These are phyloP conservation scores for Phaseolus lunatus DNA, from an alignment of 306 rosid genomes.

Conservation along the genomic window DNA sequence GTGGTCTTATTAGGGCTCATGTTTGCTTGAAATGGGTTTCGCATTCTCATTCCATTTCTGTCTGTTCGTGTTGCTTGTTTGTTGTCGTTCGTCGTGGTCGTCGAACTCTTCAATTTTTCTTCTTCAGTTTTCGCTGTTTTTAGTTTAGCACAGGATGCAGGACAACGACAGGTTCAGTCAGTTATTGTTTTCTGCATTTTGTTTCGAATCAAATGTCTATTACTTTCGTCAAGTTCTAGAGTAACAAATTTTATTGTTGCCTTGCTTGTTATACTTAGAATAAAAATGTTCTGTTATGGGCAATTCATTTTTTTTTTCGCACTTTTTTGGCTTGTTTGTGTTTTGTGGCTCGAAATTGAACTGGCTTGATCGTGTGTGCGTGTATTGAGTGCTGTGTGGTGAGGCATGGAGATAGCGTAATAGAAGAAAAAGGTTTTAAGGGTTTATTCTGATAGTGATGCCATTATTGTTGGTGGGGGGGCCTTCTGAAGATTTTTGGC, in stretches of 20 bases:
- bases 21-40: conserved; percentile 53
- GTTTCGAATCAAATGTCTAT: conserved; percentile 53
- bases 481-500: neutral
- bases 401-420: conserved; percentile 19
- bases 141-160: conserved; percentile 47
- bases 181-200: conserved; percentile 49
- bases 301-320: neutral
- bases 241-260: conserved; percentile 17
- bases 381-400: neutral
- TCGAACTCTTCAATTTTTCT: conserved; percentile 14
- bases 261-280: conserved; percentile 31
- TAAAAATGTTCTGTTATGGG: conserved; percentile 23
- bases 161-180: neutral
- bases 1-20: conserved; percentile 61
- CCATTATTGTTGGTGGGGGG: neutral
- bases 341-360: neutral
- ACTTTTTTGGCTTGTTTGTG: neutral
- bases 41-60: neutral
- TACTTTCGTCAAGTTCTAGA: conserved; percentile 39
- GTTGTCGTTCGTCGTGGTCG: conserved; percentile 36
- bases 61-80: neutral
- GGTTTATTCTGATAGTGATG: conserved; percentile 9
- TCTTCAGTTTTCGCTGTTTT: neutral
- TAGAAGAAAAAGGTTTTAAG: neutral
- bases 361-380: neutral